Base-by-base conservation (phyloP, 371 early-diverging fungal species). In the Batkoa obscura region DNA sequence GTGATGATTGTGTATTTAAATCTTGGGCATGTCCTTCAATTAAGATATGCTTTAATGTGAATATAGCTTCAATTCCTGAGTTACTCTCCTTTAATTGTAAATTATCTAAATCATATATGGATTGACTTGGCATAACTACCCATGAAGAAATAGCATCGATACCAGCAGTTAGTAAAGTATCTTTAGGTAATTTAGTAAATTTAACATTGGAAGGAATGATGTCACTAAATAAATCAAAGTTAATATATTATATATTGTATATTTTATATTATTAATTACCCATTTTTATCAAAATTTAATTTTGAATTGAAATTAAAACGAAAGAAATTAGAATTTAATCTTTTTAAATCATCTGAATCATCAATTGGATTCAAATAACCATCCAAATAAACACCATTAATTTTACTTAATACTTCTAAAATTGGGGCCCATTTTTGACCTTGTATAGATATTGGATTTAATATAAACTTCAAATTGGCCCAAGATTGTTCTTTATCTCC, bases 61-160 rank as follows among this genome's bases (percentile, higher is more conserved):
- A 92, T 2, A 73, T 69, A 0, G 92, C 85, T 12, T 79, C 73
- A 0, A 93, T 82, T 4, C 74, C 74, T 4, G 65, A 67, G 10
- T 63, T 70, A 34, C 83, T 59, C 30, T 72, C 68, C 1, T 73
- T 62, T 12, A 91, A 65, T 10, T 75, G 66, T 39, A 96, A 76
- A 62, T 96, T 96, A 67, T 96, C 96, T 31, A 96, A 68, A 60
- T 96, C 96, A 62, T 91, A 74, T 17, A 79, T 69, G 12, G 87
- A 88, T 34, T 76, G 76, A 1, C 74, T 68, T 3, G 93, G 83
- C 1, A 83, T 78, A 0, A 90, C 88, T 36, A 91, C 78, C 96
- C 96, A 95, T 6, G 88, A 72, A 15, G 78, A 71, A 41, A 80
- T 83, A 10, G 76, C 82, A 53, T 95, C 90, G 49, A 90, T 72